Conservation (phyloP, 148 eudicot species). For the Chenopodium suecicum region DNA sequence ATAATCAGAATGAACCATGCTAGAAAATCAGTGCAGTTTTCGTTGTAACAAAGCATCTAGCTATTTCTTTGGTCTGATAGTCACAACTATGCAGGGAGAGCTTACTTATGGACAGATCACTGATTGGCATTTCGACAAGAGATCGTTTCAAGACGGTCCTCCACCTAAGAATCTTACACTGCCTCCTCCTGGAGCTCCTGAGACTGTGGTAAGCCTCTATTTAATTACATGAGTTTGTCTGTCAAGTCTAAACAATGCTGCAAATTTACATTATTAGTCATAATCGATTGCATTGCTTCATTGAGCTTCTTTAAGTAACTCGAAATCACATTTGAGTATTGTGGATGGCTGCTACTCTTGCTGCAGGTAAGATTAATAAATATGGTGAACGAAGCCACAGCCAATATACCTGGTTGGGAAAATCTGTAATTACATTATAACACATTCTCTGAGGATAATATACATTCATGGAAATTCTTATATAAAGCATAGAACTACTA, state of each 20-base stretch:
- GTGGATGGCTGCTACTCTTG: not conserved
- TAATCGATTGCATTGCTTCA: not conserved
- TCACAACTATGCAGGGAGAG: slow-evolving; percentile 32
- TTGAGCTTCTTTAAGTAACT: too few species aligned
- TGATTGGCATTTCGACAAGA: slow-evolving; percentile 50
- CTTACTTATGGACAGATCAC: slow-evolving; percentile 39
- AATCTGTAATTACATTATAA: not conserved
- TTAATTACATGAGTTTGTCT: not conserved
- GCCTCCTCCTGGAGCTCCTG: slow-evolving; percentile 47
- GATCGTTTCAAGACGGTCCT: slow-evolving; percentile 31
- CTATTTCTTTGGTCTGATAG: not conserved
- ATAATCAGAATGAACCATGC: too few species aligned
- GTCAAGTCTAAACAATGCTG: too few species aligned
- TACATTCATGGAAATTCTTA: not conserved
- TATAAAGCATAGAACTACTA: not conserved
- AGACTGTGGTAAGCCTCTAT: slow-evolving; percentile 39
- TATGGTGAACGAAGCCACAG: slow-evolving; percentile 54
- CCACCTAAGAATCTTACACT: slow-evolving; percentile 44
- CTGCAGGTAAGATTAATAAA: slow-evolving; percentile 38
- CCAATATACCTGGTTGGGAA: slow-evolving; percentile 48
- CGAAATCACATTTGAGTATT: not conserved
- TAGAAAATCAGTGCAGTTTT: too few species aligned
- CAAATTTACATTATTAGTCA: not conserved
- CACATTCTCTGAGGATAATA: not conserved
- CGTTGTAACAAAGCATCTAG: too few species aligned